Conservation (phyloP, 164 flowering plant species). For the Annona squamosa region DNA sequence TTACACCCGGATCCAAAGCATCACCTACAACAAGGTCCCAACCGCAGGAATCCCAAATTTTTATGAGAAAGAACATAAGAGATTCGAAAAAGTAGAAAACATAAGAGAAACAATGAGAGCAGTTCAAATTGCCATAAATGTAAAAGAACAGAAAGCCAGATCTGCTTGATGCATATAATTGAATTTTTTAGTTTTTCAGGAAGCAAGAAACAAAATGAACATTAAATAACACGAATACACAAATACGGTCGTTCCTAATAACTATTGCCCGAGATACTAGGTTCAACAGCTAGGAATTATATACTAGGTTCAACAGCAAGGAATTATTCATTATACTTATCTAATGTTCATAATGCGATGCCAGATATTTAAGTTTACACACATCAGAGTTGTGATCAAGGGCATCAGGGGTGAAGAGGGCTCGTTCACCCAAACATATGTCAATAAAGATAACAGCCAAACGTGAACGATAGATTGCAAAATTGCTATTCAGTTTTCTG, state of each 20-base stretch:
- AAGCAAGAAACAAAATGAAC: neutral
- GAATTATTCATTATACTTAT: neutral
- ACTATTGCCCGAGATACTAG: neutral
- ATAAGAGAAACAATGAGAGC: neutral
- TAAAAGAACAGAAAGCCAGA: neutral
- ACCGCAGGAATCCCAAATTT: conserved; percentile 5
- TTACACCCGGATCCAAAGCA: conserved; percentile 44
- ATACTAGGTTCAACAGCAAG: neutral
- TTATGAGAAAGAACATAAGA: neutral
- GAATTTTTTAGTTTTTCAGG: too few relatives aligned
- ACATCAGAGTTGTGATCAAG: neutral
- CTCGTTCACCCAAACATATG: neutral
- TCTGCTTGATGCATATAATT: neutral
- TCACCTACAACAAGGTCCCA: conserved; percentile 38
- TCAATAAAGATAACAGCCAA: neutral
- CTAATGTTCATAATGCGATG: neutral
- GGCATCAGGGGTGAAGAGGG: neutral
- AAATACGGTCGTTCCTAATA: neutral
- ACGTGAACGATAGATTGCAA: neutral
- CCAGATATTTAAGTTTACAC: neutral
- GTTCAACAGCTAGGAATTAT: neutral
- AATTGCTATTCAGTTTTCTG: neutral
- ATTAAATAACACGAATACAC: too few relatives aligned
- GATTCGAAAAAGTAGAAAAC: too few relatives aligned
- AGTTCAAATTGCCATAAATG: neutral